These are phyloP conservation scores for Malassezia obtusa DNA, from an alignment of 1,284 basidiomycete species.

Conservation along the genomic window DNA sequence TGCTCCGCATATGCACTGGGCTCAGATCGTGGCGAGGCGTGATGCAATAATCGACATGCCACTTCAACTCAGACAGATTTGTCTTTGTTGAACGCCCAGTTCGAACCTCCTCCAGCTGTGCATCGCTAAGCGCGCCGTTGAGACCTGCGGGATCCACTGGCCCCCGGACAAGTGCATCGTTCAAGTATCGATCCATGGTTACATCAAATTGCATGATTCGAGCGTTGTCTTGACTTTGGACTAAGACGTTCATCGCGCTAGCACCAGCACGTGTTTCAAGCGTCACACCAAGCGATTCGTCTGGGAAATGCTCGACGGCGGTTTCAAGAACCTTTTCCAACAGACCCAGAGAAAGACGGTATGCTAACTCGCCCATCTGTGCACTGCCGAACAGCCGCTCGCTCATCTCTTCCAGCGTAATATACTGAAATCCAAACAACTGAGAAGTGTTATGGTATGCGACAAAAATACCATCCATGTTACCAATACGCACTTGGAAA, in stretches of 20 bases:
- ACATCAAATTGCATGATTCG: conserved; percentile 34
- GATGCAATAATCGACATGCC: conserved; percentile 40
- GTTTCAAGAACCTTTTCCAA: conserved; percentile 64
- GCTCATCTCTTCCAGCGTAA: conserved; percentile 81
- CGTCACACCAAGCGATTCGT: conserved; percentile 33
- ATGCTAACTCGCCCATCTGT: conserved; percentile 63
- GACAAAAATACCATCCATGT: conserved; percentile 93
- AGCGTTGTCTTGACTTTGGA: conserved; percentile 22
- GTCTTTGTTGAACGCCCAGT: conserved; percentile 12
- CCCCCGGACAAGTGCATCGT: conserved; percentile 28
- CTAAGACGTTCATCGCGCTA: conserved; percentile 25
- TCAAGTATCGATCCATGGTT: conserved; percentile 37
- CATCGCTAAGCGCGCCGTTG: conserved; percentile 23
- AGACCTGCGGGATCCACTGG: conserved; percentile 33
- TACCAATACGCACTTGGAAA: conserved; percentile 89
- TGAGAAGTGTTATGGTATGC: conserved; percentile 85
- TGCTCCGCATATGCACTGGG: conserved; percentile 18
- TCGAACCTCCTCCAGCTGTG: conserved; percentile 27
- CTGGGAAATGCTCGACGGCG: conserved; percentile 59
- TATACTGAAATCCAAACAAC: conserved; percentile 90
- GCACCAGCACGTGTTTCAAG: conserved; percentile 23
- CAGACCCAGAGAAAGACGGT: conserved; percentile 64
- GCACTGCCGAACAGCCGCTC: conserved; percentile 61
- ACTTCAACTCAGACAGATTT: conserved; percentile 15
- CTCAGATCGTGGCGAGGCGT: conserved; percentile 26